A percentile compares a stretch with the other conserved stretches of the same genome.
Evolutionary conservation across 352 stramenopile species (phyloP).

Genomic region (Bremia lactucae): DNA sequence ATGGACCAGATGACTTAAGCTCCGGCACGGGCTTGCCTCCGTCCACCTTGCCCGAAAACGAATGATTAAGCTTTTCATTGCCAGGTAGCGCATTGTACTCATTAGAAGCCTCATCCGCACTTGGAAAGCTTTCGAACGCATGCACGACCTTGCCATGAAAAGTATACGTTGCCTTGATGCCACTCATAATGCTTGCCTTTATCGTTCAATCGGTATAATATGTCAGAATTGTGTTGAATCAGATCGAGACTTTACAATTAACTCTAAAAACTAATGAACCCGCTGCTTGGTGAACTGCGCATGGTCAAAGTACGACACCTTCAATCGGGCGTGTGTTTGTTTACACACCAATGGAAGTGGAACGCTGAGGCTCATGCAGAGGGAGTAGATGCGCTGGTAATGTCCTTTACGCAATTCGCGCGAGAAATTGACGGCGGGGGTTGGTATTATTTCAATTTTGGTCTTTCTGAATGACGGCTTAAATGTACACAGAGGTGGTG

Average conservation of each 20-base stretch:
- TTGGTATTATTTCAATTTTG: conserved; percentile 19
- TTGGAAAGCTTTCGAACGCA: conserved; percentile 57
- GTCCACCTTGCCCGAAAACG: conserved; percentile 62
- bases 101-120: conserved; percentile 43
- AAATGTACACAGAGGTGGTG: conserved; percentile 39
- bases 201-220: not conserved
- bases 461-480: no score
- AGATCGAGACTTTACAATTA: not conserved
- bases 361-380: conserved; percentile 58
- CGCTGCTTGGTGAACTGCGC: conserved; percentile 35
- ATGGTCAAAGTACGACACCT: conserved; percentile 70
- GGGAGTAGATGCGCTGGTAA: conserved; percentile 63
- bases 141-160: conserved; percentile 64
- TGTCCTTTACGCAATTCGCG: conserved; percentile 77
- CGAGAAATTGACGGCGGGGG: conserved; percentile 76
- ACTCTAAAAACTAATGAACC: conserved; percentile 19
- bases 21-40: conserved; percentile 41
- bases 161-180: conserved; percentile 48
- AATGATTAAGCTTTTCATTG: conserved; percentile 48
- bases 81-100: conserved; percentile 32
- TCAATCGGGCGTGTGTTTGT: conserved; percentile 57
- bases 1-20: conserved; percentile 57
- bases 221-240: no score
- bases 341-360: conserved; percentile 78
- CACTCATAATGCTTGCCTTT: conserved; percentile 24